Evolutionary conservation across 768 basidiomycete species (phyloP), one percentile per base, ranked within the genome.

Genomic region (Mycena maculata): DNA sequence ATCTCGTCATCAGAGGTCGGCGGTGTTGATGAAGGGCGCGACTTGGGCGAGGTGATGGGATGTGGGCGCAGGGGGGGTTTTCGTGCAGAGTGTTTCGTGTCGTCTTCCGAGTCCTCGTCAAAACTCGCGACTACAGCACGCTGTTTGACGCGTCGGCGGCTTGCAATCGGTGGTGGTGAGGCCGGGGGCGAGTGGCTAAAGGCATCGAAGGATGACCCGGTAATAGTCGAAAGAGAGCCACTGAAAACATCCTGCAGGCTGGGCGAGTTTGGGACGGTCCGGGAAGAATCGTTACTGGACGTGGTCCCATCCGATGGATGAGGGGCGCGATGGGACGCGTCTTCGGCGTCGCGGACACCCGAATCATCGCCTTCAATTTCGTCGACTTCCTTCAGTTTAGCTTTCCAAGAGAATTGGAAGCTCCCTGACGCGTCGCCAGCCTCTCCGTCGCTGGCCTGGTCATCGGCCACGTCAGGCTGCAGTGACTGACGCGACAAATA

Each of bases 1-100:
- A 67, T 47, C 13, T 71, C 65, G 13, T 67, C 65, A 23, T 71
- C 69, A 4, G 69, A 70, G 18, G 65, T 67, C 13, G 62, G 61
- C 23, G 60, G 69, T 2, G 69, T 67, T 1, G 69, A 53, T 50
- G 64, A 70, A 5, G 42, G 36, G 15, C 65, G 69, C 16, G 64
- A 60, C 53, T 70, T 70, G 6, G 69, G 67, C 57, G 61, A 38
- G 36, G 56, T 53, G 52, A 68, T 68, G 36, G 67, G 61, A 63
- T 68, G 61, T 3, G 44, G 50, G 25, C 22, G 22, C 22, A 22
- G 22, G 25, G 25, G 59, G 13, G 60, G 33, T 15, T 20, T 59
- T 22, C 18, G 68, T 11, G 22, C 42, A 44, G 59, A 47, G 23
- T 36, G n/a, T 49, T 47, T 67, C 4, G 55, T 60, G 45, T 57